phyloP scores from a whole-genome alignment of 2,329 filamentous ascomycete species.

The Cercospora sesami region DNA sequence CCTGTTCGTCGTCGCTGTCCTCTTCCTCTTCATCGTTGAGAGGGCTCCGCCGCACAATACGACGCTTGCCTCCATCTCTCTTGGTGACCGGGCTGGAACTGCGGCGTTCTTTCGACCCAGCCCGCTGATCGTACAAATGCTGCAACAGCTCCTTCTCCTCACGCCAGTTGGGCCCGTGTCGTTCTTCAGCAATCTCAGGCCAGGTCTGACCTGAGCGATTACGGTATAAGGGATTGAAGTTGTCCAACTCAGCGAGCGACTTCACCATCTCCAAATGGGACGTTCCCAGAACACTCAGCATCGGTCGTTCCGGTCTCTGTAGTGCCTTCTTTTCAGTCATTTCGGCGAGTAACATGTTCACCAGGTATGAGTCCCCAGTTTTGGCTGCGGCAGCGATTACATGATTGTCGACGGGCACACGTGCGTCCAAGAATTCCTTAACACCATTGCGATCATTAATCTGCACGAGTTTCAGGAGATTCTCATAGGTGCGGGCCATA shows the following conservation, averaged over 20 bases:
- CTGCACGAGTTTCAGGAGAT: conserved; percentile 50
- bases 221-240: conserved; percentile 77
- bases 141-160: conserved; percentile 82
- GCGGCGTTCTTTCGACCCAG: conserved; percentile 26
- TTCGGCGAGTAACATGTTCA: conserved; percentile 66
- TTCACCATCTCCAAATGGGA: conserved; percentile 81
- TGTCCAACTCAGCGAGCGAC: conserved; percentile 41
- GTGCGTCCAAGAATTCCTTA: conserved; percentile 49
- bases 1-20: conserved; percentile 29
- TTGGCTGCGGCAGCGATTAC: conserved; percentile 88
- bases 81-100: conserved; percentile 41
- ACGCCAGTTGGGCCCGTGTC: conserved; percentile 84
- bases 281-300: conserved; percentile 90
- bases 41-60: conserved; percentile 23
- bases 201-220: conserved; percentile 77
- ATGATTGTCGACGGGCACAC: conserved; percentile 64
- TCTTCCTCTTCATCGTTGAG: conserved; percentile 19
- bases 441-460: conserved; percentile 52
- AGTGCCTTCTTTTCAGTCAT: conserved; percentile 60
- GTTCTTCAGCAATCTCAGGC: conserved; percentile 78
- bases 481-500: conserved; percentile 52
- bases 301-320: conserved; percentile 80
- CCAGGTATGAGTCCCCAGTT: conserved; percentile 84
- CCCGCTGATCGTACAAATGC: conserved; percentile 64
- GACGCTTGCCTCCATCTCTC: conserved; percentile 34